Evolutionary conservation across 2,329 filamentous ascomycete species (phyloP), one percentile per base, ranked within the genome.

Genomic region (Septoria petroselini): DNA sequence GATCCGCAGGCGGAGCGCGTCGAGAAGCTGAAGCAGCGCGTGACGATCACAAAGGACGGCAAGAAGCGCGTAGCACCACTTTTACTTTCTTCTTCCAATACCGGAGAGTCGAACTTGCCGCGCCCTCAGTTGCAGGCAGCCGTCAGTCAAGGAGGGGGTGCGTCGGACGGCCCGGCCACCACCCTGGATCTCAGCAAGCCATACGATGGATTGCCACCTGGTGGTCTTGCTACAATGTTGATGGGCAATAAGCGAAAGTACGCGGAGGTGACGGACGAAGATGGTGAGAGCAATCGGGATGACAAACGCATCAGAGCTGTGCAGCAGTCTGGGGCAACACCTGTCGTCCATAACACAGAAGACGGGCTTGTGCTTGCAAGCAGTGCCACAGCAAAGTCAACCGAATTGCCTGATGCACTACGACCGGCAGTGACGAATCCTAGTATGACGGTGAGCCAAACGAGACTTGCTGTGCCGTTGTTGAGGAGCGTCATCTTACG

Each of bases 21-120:
- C 3, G 82, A 86, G 59, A 79, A 80, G 55, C 71, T 97, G 57
- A 97, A 97, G 70, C 88, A 91, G 55, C 81, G 93, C 44, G 91
- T 97, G 3, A 96, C 91, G 0, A 85, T 96, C 53, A 95, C 89
- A 0, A 97, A 96, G 67, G 91, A 98, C 58, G 93, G 93, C 23
- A 97, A 93, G 72, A 98, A 98, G 73, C 82, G 93, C 47, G 91
- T 98, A 48, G 88, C 90, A 3, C 93, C 93, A 1, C 76, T 98
- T 57, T 77, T 98, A 9, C 88, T 98, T 5, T 76, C 75, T 2
- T 95, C 91, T 0, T 91, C 91, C 7, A 89, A 88, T 2, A 87
- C 85, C 1, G 88, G 88, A 8, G 84, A 91, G 63, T 94, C 91
- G 0, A 95, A 91, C 12, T 73, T 96, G 9, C 91, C 91, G 1